Evolutionary conservation across 2,329 filamentous ascomycete genomes (phyloP).

Genomic region (Aspergillus texensis): DNA sequence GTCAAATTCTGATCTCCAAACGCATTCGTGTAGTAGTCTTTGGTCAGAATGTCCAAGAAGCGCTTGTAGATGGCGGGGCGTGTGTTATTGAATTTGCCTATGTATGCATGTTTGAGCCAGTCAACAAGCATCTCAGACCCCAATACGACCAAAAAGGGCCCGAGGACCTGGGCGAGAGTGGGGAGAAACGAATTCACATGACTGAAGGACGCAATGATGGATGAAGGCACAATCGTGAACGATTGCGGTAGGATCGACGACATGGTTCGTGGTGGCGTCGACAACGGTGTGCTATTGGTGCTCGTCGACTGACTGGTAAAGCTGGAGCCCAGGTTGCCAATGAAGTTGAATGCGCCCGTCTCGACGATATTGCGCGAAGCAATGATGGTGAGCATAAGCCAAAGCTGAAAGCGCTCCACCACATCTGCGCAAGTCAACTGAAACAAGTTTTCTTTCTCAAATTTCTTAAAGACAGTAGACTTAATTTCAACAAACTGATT

Average conservation of each 20-base stretch:
- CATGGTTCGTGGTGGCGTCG: conserved; percentile 57
- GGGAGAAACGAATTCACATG: conserved; percentile 47
- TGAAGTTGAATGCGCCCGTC: conserved; percentile 75
- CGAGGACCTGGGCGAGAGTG: conserved; percentile 74
- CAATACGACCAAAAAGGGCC: conserved; percentile 89
- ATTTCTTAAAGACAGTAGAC: conserved; percentile 96
- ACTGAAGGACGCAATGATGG: conserved; percentile 46
- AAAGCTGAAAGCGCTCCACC: conserved; percentile 94
- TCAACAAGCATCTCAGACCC: conserved; percentile 97
- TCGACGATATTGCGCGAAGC: conserved; percentile 95
- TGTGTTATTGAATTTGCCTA: conserved; percentile 98
- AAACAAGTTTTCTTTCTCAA: conserved; percentile 97
- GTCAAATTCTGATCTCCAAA: conserved; percentile 90
- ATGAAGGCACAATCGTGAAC: conserved; percentile 76
- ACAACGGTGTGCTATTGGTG: conserved; percentile 55
- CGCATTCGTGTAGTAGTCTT: conserved; percentile 97
- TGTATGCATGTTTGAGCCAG: conserved; percentile 95
- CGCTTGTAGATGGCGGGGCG: conserved; percentile 86
- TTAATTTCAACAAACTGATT: conserved; percentile 99
- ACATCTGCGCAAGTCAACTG: conserved; percentile 96
- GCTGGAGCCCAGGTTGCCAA: conserved; percentile 40
- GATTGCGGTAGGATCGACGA: conserved; percentile 83
- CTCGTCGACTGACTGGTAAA: conserved; percentile 35
- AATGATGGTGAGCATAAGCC: conserved; percentile 96
- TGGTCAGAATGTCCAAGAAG: conserved; percentile 90